Conservation (phyloP, 1,139 yeast species). For the Diutina mesorugosa region DNA sequence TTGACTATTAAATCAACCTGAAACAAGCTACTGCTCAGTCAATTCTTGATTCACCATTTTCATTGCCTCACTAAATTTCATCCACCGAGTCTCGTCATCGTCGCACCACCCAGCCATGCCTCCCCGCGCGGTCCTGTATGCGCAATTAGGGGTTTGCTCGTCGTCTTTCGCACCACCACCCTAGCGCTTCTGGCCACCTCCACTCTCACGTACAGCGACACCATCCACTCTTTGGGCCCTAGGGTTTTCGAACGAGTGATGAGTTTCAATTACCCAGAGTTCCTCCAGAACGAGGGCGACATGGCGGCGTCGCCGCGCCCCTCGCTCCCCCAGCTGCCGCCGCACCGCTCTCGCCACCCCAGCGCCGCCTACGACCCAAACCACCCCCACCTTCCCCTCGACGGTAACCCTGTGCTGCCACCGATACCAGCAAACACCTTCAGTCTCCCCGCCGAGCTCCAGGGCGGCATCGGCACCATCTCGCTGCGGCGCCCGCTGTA, state of each 20-base stretch:
- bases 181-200: neutral
- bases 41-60: too few species aligned
- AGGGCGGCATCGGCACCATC: conserved; percentile 52
- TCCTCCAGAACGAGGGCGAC: conserved; percentile 8
- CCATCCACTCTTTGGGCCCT: neutral
- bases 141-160: neutral
- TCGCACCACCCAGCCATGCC: neutral
- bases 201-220: neutral
- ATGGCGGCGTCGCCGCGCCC: neutral
- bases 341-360: neutral
- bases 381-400: neutral
- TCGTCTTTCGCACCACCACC: neutral
- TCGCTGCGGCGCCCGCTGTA: conserved; percentile 53
- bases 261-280: conserved; percentile 28
- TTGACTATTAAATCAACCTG: neutral
- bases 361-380: neutral
- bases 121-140: neutral
- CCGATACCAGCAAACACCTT: conserved; percentile 13
- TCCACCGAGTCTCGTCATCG: neutral
- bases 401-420: neutral
- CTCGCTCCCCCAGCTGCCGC: neutral
- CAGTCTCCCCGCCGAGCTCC: conserved; percentile 43
- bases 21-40: too few species aligned
- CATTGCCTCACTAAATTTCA: too few species aligned
- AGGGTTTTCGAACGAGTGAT: conserved; percentile 6